Base-by-base conservation (phyloP, 2,329 filamentous ascomycete genomes). In the Pseudogymnoascus verrucosus region DNA sequence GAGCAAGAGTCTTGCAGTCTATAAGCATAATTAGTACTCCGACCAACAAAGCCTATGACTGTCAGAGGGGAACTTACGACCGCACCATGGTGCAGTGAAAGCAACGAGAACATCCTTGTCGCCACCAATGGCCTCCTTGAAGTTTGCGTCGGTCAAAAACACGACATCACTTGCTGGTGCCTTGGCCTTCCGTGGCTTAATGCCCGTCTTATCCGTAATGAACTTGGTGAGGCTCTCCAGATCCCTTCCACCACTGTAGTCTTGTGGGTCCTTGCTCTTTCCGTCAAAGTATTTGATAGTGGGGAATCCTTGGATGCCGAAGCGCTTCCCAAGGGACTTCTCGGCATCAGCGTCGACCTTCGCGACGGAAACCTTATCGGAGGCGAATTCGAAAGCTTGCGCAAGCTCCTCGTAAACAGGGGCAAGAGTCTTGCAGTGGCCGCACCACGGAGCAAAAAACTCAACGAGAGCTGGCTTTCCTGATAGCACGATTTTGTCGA, bases 361-460 rank as follows among this genome's bases (percentile, higher is more conserved):
- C 70, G 89, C 95, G 73, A 99, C 92, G 74, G 88, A 87, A 63
- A 99, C 85, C 75, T 89, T 84, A 73, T 84, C 80, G 73, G 84
- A 84, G 68, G 87, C 86, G 72, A 84, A 86, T 68, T 89, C 86
- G 76, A 93, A 96, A 44, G 82, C 79, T 60, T 81, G 76, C 57
- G 86, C 95, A 47, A 99, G 86, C 75, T 99, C 90, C 76, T 99
- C 95, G 78, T 96, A 99, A 65, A 96, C 81, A 60, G 95, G 96
- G 14, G 95, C 95, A 36, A 99, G 89, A 73, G 81, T 96, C 85
- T 98, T 98, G 91, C 95, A 99, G 83, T 99, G 95, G 34, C 95
- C 96, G 74, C 95, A 99, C 95, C 95, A 99, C 23, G 93, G 93
- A 36, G 95, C 95, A 74, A 96, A 98, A 84, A 99, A 99, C 77